Evolutionary conservation across 2,329 filamentous ascomycete species (phyloP).

Genomic region (Colletotrichum ledebouriae): DNA sequence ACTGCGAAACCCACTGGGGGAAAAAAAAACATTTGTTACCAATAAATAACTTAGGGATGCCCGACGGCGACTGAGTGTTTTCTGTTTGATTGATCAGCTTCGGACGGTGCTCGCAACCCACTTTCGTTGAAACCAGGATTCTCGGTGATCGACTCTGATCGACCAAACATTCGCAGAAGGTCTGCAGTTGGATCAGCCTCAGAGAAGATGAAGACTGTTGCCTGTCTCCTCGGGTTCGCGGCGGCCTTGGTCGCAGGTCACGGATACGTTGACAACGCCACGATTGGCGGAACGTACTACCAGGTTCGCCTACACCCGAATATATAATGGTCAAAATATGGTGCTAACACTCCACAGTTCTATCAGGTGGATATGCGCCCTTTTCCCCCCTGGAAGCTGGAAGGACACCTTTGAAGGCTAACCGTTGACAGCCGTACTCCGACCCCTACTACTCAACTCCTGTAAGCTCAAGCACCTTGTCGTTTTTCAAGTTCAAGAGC

Average conservation of each 20-base stretch:
- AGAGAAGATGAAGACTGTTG: constrained; percentile 26
- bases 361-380: constrained; percentile 48
- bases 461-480: background rate
- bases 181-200: background rate
- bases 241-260: constrained; percentile 61
- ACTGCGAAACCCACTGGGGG: background rate
- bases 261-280: constrained; percentile 62
- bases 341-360: constrained; percentile 46
- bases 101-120: background rate
- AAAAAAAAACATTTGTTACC: background rate
- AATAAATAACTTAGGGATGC: background rate
- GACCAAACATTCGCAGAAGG: background rate
- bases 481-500: background rate
- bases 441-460: constrained; percentile 38
- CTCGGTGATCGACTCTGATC: background rate
- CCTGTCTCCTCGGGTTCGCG: constrained; percentile 46
- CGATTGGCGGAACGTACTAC: constrained; percentile 57
- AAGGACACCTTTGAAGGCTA: too few relatives aligned
- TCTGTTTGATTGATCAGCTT: constrained; percentile 7
- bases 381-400: background rate
- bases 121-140: background rate
- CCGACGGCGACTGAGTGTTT: constrained; percentile 10
- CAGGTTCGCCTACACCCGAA: constrained; percentile 45
- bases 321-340: rapidly evolving
- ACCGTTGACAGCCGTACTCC: constrained; percentile 45